phyloP scores from a whole-genome alignment of 164 flowering plant genomes.

The Vitis rupestris region DNA sequence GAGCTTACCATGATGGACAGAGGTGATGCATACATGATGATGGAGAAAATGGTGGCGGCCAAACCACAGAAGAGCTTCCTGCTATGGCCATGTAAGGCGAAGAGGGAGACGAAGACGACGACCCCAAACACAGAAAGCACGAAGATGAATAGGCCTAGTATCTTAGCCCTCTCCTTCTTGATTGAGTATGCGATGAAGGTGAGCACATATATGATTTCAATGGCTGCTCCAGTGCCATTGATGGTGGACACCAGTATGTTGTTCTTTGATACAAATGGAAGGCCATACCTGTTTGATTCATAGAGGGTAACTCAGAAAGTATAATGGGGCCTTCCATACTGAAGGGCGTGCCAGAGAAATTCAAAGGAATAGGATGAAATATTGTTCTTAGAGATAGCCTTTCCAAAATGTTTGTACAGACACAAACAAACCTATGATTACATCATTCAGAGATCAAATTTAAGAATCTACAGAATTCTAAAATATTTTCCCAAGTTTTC shows the following conservation, averaged over 20 bases:
- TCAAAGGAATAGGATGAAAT: too few species aligned
- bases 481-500: too few species aligned
- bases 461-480: too few species aligned
- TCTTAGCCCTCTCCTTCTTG: slow-evolving; percentile 61
- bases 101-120: slow-evolving; percentile 62
- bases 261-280: slow-evolving; percentile 83
- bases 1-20: slow-evolving; percentile 76
- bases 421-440: too few species aligned
- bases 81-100: slow-evolving; percentile 57
- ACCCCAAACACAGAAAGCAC: slow-evolving; percentile 51
- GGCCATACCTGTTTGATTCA: slow-evolving; percentile 58
- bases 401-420: too few species aligned
- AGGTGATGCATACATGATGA: slow-evolving; percentile 90
- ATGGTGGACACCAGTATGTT: slow-evolving; percentile 73
- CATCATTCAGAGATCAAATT: too few species aligned
- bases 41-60: slow-evolving; percentile 80
- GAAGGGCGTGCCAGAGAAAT: too few species aligned
- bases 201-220: slow-evolving; percentile 66
- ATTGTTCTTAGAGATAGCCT: too few species aligned
- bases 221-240: slow-evolving; percentile 76
- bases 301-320: too few species aligned
- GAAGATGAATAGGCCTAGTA: slow-evolving; percentile 39
- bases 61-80: slow-evolving; percentile 83
- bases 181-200: slow-evolving; percentile 66
- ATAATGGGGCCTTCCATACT: too few species aligned